Evolutionary conservation across 495 filamentous ascomycete genomes (phyloP).

Genomic region (Hamigera avellanea): DNA sequence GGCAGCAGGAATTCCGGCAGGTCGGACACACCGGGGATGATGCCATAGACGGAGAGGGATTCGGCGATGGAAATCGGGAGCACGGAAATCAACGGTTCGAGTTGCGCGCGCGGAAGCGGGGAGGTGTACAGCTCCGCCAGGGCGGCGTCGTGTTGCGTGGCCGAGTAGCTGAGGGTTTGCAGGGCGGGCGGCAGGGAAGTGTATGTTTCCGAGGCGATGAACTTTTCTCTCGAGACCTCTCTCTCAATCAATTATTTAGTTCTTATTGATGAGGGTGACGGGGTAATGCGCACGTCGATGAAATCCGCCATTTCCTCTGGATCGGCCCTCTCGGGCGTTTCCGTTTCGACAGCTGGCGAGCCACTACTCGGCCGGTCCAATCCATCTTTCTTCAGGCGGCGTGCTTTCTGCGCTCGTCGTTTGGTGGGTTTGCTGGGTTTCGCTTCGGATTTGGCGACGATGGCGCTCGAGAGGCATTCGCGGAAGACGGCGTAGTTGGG

Average conservation of each 20-base stretch:
- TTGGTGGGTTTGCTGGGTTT: conserved; percentile 25
- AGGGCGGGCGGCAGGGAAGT: conserved; percentile 45
- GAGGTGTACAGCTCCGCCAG: conserved; percentile 40
- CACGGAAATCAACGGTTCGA: conserved; percentile 26
- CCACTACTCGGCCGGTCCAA: no score
- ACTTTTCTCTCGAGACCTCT: conserved; percentile 28
- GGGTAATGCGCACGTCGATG: conserved; percentile 40
- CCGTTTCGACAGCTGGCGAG: background rate
- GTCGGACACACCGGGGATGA: conserved; percentile 34
- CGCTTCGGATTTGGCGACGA: conserved; percentile 43
- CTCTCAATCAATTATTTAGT: conserved; percentile 1
- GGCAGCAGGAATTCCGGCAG: conserved; percentile 47
- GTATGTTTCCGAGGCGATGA: conserved; percentile 62
- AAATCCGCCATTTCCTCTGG: conserved; percentile 67
- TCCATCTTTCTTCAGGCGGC: conserved; percentile 11
- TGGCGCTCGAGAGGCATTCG: conserved; percentile 49
- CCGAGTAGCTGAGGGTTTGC: conserved; percentile 47
- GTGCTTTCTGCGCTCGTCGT: conserved; percentile 32
- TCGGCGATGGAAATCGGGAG: conserved; percentile 44
- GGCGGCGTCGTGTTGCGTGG: conserved; percentile 32
- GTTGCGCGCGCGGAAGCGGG: conserved; percentile 31
- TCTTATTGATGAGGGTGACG: background rate
- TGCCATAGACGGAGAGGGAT: conserved; percentile 49
- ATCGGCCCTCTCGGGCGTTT: conserved; percentile 19
- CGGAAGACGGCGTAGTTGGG: conserved; percentile 62